These are phyloP conservation scores for Solanum hybrid DNA, from an alignment of 305 asterid species.

Conservation along the genomic window DNA sequence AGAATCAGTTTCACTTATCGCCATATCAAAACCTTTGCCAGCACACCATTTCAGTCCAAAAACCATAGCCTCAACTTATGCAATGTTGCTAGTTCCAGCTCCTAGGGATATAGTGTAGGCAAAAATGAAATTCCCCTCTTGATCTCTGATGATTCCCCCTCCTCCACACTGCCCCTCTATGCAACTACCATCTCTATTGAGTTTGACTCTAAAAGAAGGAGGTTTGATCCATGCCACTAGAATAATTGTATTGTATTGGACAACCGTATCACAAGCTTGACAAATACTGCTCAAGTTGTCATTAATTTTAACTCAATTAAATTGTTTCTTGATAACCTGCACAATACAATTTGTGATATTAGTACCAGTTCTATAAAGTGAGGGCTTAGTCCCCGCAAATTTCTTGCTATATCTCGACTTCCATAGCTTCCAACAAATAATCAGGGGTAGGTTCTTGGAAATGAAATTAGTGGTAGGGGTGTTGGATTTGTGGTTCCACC, in stretches of 20 bases:
- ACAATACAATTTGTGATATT: too few species aligned
- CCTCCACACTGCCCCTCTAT: background rate
- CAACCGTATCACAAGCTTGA: background rate
- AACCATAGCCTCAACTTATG: background rate
- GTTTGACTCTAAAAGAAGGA: background rate
- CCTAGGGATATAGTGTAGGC: background rate
- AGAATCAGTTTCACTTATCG: background rate
- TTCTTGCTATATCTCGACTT: too few species aligned
- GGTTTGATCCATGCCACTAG: background rate
- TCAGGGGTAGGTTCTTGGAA: too few species aligned
- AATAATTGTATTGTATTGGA: background rate
- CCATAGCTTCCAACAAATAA: too few species aligned
- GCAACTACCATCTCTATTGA: background rate
- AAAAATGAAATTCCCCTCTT: background rate
- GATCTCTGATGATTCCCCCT: background rate
- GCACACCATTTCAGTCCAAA: background rate
- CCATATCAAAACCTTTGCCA: background rate
- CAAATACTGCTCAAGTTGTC: background rate
- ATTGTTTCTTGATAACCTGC: too few species aligned
- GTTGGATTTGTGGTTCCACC: too few species aligned
- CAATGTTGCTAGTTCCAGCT: background rate
- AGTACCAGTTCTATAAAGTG: too few species aligned
- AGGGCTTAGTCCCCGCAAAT: too few species aligned
- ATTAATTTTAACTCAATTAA: too few species aligned
- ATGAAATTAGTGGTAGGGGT: too few species aligned